Conservation (phyloP, 805 yeast species). For the Candida michaelii region DNA sequence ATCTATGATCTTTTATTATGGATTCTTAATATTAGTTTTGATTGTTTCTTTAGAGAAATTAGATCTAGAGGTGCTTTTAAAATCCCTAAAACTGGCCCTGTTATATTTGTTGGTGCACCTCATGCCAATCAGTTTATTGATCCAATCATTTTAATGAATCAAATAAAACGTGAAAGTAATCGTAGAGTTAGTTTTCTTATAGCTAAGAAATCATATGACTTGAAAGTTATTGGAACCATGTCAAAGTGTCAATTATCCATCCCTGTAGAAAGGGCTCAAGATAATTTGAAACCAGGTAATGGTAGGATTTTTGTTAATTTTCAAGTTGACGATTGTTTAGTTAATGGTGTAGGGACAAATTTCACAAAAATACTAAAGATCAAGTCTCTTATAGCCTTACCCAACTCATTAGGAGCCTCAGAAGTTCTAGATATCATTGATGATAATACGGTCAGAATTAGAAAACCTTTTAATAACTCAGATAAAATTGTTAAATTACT, state of each 20-base stretch:
- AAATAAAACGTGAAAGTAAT: slow-evolving; percentile 63
- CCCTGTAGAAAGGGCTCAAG: slow-evolving; percentile 92
- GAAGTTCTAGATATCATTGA: slow-evolving; percentile 66
- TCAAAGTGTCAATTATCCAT: slow-evolving; percentile 78
- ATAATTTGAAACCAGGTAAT: slow-evolving; percentile 62
- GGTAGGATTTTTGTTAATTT: slow-evolving; percentile 64
- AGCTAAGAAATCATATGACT: slow-evolving; percentile 75
- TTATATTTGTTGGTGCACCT: slow-evolving; percentile 93
- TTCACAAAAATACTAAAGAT: slow-evolving; percentile 64
- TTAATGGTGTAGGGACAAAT: slow-evolving; percentile 65
- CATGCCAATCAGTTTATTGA: slow-evolving; percentile 94
- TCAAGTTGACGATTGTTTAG: slow-evolving; percentile 49
- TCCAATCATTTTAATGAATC: slow-evolving; percentile 80
- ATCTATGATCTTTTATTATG: slow-evolving; percentile 39
- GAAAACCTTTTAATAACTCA: slow-evolving; percentile 66
- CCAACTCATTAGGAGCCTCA: slow-evolving; percentile 73
- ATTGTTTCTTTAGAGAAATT: slow-evolving; percentile 83
- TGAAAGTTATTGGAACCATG: slow-evolving; percentile 68
- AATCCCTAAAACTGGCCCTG: slow-evolving; percentile 70
- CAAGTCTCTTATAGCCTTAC: slow-evolving; percentile 73
- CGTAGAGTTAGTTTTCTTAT: slow-evolving; percentile 78
- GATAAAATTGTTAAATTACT: slow-evolving; percentile 46
- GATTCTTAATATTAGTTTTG: slow-evolving; percentile 41
- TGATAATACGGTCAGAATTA: slow-evolving; percentile 67
- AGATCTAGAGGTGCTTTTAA: slow-evolving; percentile 84